A percentile compares a stretch with the other conserved stretches of the same genome.
phyloP scores from a whole-genome alignment of 129 eudicot genomes.

The Oenanthe sinensis region DNA sequence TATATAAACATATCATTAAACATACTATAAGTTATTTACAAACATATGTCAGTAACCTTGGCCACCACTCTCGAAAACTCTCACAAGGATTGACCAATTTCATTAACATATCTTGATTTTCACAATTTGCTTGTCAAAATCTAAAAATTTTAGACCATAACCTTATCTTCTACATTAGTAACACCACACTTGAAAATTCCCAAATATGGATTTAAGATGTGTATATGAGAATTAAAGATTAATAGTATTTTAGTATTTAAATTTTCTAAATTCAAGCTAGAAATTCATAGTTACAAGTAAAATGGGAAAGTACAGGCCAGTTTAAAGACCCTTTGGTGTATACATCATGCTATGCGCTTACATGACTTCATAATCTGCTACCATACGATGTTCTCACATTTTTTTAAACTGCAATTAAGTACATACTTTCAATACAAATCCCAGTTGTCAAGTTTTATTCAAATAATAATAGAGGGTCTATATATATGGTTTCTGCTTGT shows the following conservation, averaged over 20 bases:
- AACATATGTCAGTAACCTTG: background rate
- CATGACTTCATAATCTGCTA: background rate
- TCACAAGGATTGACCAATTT: background rate
- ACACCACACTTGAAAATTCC: background rate
- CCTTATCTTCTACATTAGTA: background rate
- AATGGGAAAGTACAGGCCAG: background rate
- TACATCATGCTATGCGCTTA: background rate
- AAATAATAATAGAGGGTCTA: background rate
- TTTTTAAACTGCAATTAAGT: too few species aligned
- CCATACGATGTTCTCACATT: background rate
- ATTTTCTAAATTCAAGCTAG: background rate
- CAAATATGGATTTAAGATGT: background rate
- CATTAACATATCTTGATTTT: background rate
- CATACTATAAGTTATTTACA: background rate
- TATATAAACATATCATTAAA: background rate
- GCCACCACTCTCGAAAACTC: background rate
- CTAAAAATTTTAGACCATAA: background rate
- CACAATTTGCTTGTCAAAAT: background rate
- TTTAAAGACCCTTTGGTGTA: background rate
- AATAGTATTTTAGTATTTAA: background rate
- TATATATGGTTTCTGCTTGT: background rate
- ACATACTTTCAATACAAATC: background rate
- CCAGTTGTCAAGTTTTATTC: background rate
- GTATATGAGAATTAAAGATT: background rate
- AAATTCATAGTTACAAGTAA: background rate